These are phyloP conservation scores for Aspergillus diversus DNA, from an alignment of 495 filamentous ascomycete genomes.

Conservation along the genomic window DNA sequence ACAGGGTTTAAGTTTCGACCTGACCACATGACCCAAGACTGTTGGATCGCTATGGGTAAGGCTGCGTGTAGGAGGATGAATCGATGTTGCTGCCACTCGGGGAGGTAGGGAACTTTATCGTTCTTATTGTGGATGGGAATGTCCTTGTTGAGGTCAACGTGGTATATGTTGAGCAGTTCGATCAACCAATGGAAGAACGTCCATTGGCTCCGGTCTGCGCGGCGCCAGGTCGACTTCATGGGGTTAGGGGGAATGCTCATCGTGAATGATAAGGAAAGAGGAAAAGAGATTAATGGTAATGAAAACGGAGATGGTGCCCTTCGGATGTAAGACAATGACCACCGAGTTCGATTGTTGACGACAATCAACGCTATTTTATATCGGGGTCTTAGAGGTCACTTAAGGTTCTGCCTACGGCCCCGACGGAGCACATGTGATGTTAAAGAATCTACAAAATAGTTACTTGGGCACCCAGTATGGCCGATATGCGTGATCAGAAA, in stretches of 20 bases:
- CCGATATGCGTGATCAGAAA: too few relatives aligned
- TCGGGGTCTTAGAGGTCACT: too few relatives aligned
- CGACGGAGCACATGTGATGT: too few relatives aligned
- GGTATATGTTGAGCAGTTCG: constrained; percentile 34
- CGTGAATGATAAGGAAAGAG: too few relatives aligned
- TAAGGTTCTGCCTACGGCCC: too few relatives aligned
- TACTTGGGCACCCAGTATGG: too few relatives aligned
- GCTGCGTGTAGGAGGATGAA: constrained; percentile 36
- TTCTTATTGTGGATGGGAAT: constrained; percentile 36
- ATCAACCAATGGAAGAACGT: constrained; percentile 34
- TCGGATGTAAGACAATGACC: too few relatives aligned
- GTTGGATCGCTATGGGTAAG: constrained; percentile 32
- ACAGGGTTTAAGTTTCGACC: constrained; percentile 27
- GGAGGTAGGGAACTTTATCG: constrained; percentile 38
- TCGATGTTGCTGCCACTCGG: constrained; percentile 32
- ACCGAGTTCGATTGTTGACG: too few relatives aligned
- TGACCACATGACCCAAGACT: constrained; percentile 32
- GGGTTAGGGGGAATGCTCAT: constrained; percentile 17
- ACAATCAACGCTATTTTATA: too few relatives aligned
- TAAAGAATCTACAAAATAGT: too few relatives aligned
- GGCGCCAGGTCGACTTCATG: constrained; percentile 45
- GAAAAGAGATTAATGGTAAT: too few relatives aligned
- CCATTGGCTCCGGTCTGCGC: constrained; percentile 30
- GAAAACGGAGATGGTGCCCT: too few relatives aligned
- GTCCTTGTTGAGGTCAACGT: constrained; percentile 27